Base-by-base conservation (phyloP, 2,329 filamentous ascomycete genomes). In the Aspergillus piperis region DNA sequence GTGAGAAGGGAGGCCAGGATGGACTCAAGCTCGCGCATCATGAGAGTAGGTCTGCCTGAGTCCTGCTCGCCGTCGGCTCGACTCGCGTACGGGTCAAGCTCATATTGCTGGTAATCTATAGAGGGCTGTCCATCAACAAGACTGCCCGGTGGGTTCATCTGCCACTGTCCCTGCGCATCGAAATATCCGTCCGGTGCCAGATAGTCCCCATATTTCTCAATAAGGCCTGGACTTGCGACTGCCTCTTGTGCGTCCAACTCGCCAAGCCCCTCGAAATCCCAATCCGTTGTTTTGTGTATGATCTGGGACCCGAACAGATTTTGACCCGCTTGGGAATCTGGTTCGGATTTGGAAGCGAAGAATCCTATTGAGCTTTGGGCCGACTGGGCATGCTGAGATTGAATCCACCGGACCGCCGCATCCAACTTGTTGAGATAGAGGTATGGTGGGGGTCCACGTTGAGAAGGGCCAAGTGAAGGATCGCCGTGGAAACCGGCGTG, bases 1-100 rank as follows among this genome's bases (percentile, higher is more conserved):
- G 90, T 86, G 19, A 96, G 85, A 11, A 97, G 83, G 10, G 88
- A 88, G 0, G 90, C 86, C 11, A 96, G 83, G 52, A 91, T 87
- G 48, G 87, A 87, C 76, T 96, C 92, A n/a, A 96, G 81, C 66
- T 91, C 88, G 13, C 66, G 69, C 70, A 78, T 73, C 53, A 78
- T 85, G 82, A 36, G 88, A 80, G 63, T 77, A 56, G 66, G 66
- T 15, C 66, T 65, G 6, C 63, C 64, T 17, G 32, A 36, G 11
- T 69, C 60, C 15, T 69, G 36, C 32, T 64, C 62, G 19, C 65
- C 54, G 8, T 66, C 64, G 15, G 62, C 58, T 3, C 63, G 64
- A 19, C 80, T 73, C 62, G 84, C 82, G 68, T 89, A 89, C 17
- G 88, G 88, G 77, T 83, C 52, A 79, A 80, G 53, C 86, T 82